A percentile compares a stretch with the other conserved stretches of the same genome.
These are phyloP conservation scores for Antrodiella citrinella DNA, from an alignment of 768 basidiomycete species.

Conservation along the genomic window DNA sequence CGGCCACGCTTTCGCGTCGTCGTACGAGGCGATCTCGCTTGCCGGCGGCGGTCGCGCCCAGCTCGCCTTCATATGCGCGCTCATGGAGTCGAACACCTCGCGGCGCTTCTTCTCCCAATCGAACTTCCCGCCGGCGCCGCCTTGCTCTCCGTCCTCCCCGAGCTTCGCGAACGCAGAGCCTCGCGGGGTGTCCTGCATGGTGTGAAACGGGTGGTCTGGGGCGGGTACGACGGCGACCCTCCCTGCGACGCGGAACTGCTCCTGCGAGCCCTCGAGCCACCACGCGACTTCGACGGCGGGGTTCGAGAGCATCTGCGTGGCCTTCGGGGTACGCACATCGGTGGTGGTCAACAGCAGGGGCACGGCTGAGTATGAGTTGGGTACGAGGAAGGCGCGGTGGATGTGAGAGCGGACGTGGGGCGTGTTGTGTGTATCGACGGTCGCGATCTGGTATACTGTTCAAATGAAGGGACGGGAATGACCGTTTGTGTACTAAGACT, in stretches of 20 bases:
- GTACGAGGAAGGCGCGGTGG: slow-evolving; percentile 50
- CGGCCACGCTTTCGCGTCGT: slow-evolving; percentile 60
- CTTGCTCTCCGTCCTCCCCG: slow-evolving; percentile 4
- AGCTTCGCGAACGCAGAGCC: slow-evolving; percentile 15
- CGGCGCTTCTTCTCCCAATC: slow-evolving; percentile 63
- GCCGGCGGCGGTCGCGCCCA: slow-evolving; percentile 72
- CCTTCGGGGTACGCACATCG: slow-evolving; percentile 67
- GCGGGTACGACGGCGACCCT: slow-evolving; percentile 47
- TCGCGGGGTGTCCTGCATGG: slow-evolving; percentile 24
- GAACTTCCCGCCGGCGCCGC: slow-evolving; percentile 21
- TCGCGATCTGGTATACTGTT: slow-evolving; percentile 55
- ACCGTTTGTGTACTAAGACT: background rate
- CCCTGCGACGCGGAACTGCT: slow-evolving; percentile 71
- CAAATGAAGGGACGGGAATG: background rate
- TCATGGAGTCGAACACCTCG: slow-evolving; percentile 53
- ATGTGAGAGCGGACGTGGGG: slow-evolving; percentile 63
- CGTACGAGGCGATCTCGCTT: slow-evolving; percentile 37
- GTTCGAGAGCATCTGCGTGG: slow-evolving; percentile 42
- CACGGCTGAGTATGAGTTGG: slow-evolving; percentile 31
- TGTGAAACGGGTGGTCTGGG: slow-evolving; percentile 30
- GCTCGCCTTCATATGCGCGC: slow-evolving; percentile 54
- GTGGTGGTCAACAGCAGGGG: slow-evolving; percentile 64
- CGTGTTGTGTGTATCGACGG: slow-evolving; percentile 33
- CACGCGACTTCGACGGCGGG: slow-evolving; percentile 56
- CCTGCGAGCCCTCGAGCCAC: slow-evolving; percentile 60